Evolutionary conservation across 2,329 filamentous ascomycete genomes (phyloP).

Genomic region (Juglanconis oblonga): DNA sequence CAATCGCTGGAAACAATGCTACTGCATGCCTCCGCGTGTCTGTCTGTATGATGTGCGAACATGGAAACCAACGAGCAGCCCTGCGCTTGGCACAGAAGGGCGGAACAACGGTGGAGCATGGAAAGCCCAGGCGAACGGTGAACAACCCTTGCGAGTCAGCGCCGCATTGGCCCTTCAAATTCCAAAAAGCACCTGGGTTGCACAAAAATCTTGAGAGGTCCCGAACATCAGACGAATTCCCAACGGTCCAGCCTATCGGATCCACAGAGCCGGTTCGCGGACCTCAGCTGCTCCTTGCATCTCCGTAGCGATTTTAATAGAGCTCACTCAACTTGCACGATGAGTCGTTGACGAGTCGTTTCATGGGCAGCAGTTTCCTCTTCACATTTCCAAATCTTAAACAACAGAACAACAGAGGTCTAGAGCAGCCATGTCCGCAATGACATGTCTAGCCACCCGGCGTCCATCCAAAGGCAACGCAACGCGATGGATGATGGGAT

Average conservation of each 20-base stretch:
- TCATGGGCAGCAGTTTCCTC: neutral
- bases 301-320: neutral
- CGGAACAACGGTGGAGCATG: neutral
- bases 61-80: neutral
- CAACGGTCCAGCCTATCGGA: slow-evolving; percentile 5
- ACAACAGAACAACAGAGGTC: neutral
- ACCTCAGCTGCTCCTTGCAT: slow-evolving; percentile 4
- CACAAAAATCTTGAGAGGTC: slow-evolving; percentile 3
- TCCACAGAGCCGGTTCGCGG: neutral
- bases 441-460: neutral
- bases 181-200: slow-evolving; percentile 7
- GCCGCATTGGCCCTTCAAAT: slow-evolving; percentile 4
- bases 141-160: slow-evolving; percentile 14
- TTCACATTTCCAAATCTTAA: neutral
- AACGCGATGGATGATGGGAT: neutral
- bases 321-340: neutral
- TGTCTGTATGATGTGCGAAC: neutral
- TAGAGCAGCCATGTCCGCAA: neutral
- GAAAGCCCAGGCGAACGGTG: slow-evolving; percentile 12
- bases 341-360: neutral
- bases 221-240: slow-evolving; percentile 11
- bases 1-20: neutral
- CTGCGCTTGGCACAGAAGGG: slow-evolving; percentile 1
- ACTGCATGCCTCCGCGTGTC: neutral
- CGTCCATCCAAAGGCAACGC: neutral